Percentiles rank a stretch among this genome's conserved stretches.
phyloP scores from a whole-genome alignment of 345 rosid species.

The Linum usitatissimum region DNA sequence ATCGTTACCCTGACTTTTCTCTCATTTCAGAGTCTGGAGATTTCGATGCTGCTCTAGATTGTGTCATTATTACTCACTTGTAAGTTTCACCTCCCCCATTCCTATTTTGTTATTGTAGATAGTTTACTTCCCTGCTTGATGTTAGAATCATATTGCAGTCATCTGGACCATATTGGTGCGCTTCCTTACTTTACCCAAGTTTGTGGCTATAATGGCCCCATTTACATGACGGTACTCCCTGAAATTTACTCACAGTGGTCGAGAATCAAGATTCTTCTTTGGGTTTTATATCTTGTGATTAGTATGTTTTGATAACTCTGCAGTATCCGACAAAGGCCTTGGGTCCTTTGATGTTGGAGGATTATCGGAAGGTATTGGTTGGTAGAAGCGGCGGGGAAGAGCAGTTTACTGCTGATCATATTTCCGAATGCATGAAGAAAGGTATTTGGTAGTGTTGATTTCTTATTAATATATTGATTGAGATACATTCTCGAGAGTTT shows the following conservation, averaged over 20 bases:
- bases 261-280: neutral
- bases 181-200: constrained; percentile 95
- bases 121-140: neutral
- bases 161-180: constrained; percentile 89
- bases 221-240: constrained; percentile 83
- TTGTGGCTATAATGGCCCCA: constrained; percentile 66
- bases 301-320: constrained; percentile 6
- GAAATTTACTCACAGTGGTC: constrained; percentile 2
- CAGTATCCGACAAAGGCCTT: constrained; percentile 94
- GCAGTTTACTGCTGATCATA: constrained; percentile 63
- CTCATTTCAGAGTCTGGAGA: constrained; percentile 43
- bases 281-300: neutral
- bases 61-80: constrained; percentile 89
- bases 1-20: constrained; percentile 86
- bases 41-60: constrained; percentile 44
- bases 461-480: neutral
- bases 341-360: constrained; percentile 90
- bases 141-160: constrained; percentile 30
- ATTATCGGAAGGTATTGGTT: constrained; percentile 73
- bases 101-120: neutral
- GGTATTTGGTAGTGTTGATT: constrained; percentile 22
- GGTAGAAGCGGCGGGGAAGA: constrained; percentile 93
- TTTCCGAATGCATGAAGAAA: constrained; percentile 68
- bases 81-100: constrained; percentile 10
- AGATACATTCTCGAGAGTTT: neutral